phyloP scores from a whole-genome alignment of 2,329 filamentous ascomycete species.

The Trichoderma arundinaceum region DNA sequence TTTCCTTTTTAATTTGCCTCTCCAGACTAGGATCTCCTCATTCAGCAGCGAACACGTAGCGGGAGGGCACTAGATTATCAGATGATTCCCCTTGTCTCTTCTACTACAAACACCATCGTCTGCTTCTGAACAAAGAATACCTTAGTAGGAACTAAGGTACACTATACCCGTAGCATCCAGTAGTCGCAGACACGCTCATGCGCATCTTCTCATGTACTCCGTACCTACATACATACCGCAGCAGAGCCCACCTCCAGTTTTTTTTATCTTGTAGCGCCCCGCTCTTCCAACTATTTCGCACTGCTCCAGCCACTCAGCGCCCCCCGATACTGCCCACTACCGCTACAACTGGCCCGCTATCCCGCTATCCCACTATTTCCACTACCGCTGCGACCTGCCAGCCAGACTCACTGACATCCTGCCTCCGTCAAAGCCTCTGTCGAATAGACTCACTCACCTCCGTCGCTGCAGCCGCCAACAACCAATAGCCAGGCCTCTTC shows the following conservation, averaged over 20 bases:
- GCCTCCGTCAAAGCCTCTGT: background rate
- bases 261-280: constrained; percentile 1
- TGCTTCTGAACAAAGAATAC: no score
- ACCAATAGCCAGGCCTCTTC: constrained; percentile 7
- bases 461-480: background rate
- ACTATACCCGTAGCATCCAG: no score
- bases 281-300: background rate
- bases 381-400: constrained; percentile 28
- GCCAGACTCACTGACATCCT: constrained; percentile 1
- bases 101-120: no score
- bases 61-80: background rate
- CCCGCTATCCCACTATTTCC: constrained; percentile 17
- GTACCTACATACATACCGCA: background rate
- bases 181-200: no score
- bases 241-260: background rate
- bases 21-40: background rate
- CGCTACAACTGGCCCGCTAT: background rate
- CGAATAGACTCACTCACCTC: constrained; percentile 18
- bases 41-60: background rate
- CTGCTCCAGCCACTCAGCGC: constrained; percentile 16
- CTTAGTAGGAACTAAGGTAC: no score
- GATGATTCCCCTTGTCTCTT: background rate
- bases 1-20: background rate
- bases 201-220: background rate
- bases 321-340: constrained; percentile 1